Evolutionary conservation across 2,329 filamentous ascomycete genomes (phyloP).

Genomic region (Ascochyta koolunga): DNA sequence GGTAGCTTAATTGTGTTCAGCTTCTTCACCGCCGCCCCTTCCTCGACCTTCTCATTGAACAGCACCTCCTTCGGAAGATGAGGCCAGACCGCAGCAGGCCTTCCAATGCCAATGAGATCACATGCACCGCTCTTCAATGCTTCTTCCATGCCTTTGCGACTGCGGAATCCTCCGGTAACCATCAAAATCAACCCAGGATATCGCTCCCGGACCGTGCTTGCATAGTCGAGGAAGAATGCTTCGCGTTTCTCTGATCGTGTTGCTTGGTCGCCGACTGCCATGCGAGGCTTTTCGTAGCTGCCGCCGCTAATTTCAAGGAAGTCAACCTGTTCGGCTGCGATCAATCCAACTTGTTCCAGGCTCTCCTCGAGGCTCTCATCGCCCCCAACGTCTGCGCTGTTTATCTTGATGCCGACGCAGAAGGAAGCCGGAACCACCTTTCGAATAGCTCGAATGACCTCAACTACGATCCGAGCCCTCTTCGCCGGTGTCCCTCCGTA

Average conservation of each 20-base stretch:
- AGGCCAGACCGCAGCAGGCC: conserved; percentile 19
- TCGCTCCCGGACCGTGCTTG: conserved; percentile 53
- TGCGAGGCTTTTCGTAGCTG: conserved; percentile 31
- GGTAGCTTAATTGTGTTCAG: not conserved
- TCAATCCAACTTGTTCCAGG: conserved; percentile 63
- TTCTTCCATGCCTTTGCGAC: conserved; percentile 60
- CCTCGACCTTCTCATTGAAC: conserved; percentile 1
- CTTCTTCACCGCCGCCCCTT: not conserved
- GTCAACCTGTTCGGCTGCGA: conserved; percentile 61
- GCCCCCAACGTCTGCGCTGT: conserved; percentile 55
- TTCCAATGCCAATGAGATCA: conserved; percentile 23
- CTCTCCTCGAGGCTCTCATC: conserved; percentile 54
- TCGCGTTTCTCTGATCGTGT: conserved; percentile 61
- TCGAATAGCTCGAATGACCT: conserved; percentile 53
- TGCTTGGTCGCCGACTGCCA: conserved; percentile 12
- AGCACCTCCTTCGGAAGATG: conserved; percentile 6
- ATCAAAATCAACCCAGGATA: conserved; percentile 52
- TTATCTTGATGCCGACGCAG: conserved; percentile 58
- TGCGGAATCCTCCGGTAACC: conserved; percentile 64
- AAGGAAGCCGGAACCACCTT: conserved; percentile 51
- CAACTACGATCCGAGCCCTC: conserved; percentile 54
- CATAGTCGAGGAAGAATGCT: conserved; percentile 73
- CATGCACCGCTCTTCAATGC: conserved; percentile 53
- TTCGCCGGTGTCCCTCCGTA: conserved; percentile 57
- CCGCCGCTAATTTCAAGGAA: conserved; percentile 74